Base-by-base conservation (phyloP, 1,139 yeast species). In the Pichia kudriavzevii region DNA sequence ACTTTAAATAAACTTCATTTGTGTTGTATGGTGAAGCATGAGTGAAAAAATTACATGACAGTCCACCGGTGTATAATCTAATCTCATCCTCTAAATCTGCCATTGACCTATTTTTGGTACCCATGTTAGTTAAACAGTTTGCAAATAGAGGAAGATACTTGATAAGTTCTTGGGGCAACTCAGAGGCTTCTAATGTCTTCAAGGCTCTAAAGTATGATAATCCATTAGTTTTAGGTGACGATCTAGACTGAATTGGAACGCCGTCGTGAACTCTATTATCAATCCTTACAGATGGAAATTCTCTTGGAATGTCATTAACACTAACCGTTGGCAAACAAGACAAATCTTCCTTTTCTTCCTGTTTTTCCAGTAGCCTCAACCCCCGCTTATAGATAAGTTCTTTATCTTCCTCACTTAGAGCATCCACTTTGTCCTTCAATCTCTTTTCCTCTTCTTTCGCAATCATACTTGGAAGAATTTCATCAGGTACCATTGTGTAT, bases 61-160 rank as follows among this genome's bases (percentile, higher is more conserved):
- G 59, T 0, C 97, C 96, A 16, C 98, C 98, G 1, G 98, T 87
- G 41, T 71, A 67, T 34, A 79, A 66, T 51, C 80, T 84, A 44
- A 93, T 87, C 36, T 76, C 75, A 43, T 91, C 87, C 55, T 91
- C 98, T 42, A 91, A 69, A 30, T 78, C 81, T 14, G 87, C 82
- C 69, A 84, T 83, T 1, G 80, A 58, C 38, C 79, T 76, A 7
- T 60, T 53, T 4, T 62, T 54, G 0, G 98, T 88, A 12, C 99
- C 99, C 44, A 91, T 67, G 51, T 80, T 84, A 4, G 94, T 81
- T 44, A 88, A 66, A 35, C 95, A 82, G 18, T 79, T 80, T 9
- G 81, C 66, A 59, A 83, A 91, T 31, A 93, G 58, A 0, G 95
- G 84, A 44, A 93, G 59, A 47, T 72, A 85, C 22, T 79, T 78